Conservation (phyloP, 2,329 filamentous ascomycete species). For the Microcera coccophila region DNA sequence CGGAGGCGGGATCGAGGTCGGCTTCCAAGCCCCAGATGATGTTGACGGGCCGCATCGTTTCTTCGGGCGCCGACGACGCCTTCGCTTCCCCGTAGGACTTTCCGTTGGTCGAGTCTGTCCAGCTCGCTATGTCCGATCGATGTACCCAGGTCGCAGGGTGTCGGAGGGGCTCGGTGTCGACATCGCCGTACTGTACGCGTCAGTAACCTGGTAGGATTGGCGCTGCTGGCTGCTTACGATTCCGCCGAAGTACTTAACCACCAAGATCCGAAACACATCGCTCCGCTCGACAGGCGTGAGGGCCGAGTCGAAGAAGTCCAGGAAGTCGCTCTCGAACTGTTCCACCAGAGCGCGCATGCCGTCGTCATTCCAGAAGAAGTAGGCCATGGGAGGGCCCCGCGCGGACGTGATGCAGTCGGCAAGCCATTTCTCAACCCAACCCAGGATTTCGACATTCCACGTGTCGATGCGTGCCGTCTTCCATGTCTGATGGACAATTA, state of each 20-base stretch:
- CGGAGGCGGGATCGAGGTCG: slow-evolving; percentile 18
- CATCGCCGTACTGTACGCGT: slow-evolving; percentile 19
- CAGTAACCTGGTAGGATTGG: slow-evolving; percentile 3
- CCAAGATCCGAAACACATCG: slow-evolving; percentile 23
- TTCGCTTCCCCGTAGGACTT: slow-evolving; percentile 13
- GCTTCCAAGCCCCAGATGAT: slow-evolving; percentile 24
- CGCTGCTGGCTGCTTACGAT: slow-evolving; percentile 15
- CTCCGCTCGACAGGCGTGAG: slow-evolving; percentile 20
- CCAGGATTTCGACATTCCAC: slow-evolving; percentile 16
- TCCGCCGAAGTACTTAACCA: slow-evolving; percentile 22
- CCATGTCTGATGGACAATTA: slow-evolving; percentile 23
- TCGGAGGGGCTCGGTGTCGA: slow-evolving; percentile 23
- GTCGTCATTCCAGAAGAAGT: slow-evolving; percentile 23
- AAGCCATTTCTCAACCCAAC: slow-evolving; percentile 23
- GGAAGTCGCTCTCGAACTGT: slow-evolving; percentile 14
- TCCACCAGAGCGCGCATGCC: slow-evolving; percentile 18
- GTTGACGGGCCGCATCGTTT: slow-evolving; percentile 14
- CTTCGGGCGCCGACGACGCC: background rate
- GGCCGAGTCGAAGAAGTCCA: slow-evolving; percentile 11
- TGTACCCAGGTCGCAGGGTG: slow-evolving; percentile 20
- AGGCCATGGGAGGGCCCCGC: slow-evolving; percentile 17
- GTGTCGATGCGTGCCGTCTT: slow-evolving; percentile 11
- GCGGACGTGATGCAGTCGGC: slow-evolving; percentile 8
- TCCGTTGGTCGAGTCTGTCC: slow-evolving; percentile 17
- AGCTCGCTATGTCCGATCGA: slow-evolving; percentile 15